These are phyloP conservation scores for Pestalotiopsis sp. DNA, from an alignment of 2,329 filamentous ascomycete species.

Conservation along the genomic window DNA sequence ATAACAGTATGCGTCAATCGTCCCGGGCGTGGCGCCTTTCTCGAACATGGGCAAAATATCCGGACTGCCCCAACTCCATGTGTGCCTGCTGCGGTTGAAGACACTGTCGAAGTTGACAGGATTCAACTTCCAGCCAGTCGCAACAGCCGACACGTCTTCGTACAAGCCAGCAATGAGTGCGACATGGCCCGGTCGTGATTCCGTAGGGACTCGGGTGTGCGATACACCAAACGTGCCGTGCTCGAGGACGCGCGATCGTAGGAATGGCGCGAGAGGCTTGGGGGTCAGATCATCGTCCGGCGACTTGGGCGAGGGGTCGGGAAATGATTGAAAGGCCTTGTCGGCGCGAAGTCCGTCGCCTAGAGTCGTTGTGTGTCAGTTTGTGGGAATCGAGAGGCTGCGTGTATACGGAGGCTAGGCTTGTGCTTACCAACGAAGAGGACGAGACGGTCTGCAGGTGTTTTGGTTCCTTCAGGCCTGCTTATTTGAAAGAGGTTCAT, in stretches of 20 bases:
- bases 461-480: constrained; percentile 57
- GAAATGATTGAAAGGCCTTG: constrained; percentile 94
- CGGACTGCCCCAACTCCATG: constrained; percentile 98
- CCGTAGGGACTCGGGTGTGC: constrained; percentile 94
- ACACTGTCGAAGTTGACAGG: constrained; percentile 98
- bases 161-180: constrained; percentile 96
- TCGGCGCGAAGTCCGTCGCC: constrained; percentile 94
- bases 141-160: constrained; percentile 96
- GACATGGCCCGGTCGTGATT: constrained; percentile 94
- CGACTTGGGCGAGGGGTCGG: constrained; percentile 76
- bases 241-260: constrained; percentile 85
- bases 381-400: not conserved
- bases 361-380: constrained; percentile 31
- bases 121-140: constrained; percentile 97
- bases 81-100: constrained; percentile 95
- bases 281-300: constrained; percentile 66
- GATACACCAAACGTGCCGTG: constrained; percentile 97
- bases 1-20: constrained; percentile 87
- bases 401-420: not conserved
- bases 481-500: constrained; percentile 83
- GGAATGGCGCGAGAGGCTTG: constrained; percentile 84
- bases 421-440: constrained; percentile 79
- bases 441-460: constrained; percentile 87
- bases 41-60: constrained; percentile 98
- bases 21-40: constrained; percentile 83